phyloP scores from a whole-genome alignment of 129 eudicot genomes.

The Flaveria ramosissima region DNA sequence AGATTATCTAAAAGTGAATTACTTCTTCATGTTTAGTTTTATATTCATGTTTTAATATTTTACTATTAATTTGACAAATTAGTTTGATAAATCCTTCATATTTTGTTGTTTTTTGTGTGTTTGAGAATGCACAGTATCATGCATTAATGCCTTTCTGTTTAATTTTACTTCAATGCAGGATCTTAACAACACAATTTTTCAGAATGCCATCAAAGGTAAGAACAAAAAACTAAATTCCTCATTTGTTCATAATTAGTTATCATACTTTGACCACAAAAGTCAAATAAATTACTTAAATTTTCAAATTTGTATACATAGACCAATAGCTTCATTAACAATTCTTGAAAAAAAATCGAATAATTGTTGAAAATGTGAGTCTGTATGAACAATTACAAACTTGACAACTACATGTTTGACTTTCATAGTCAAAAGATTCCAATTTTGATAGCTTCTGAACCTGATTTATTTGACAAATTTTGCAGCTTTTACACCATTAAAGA shows the following conservation, averaged over 20 bases:
- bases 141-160: conserved; percentile 3
- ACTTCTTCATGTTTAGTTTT: conserved; percentile 12
- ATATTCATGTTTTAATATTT: not conserved
- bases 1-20: not conserved
- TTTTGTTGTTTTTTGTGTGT: conserved; percentile 24
- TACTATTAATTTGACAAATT: conserved; percentile 13
- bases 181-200: conserved; percentile 57
- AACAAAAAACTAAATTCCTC: not conserved
- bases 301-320: not conserved
- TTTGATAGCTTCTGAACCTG: conserved; percentile 21
- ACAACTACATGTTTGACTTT: conserved; percentile 15
- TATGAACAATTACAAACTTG: conserved; percentile 9
- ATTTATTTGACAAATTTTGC: conserved; percentile 35
- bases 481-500: conserved; percentile 88
- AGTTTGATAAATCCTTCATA: conserved; percentile 14
- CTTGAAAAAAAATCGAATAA: too few relatives aligned
- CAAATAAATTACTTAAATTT: conserved; percentile 9
- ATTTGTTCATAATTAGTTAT: not conserved
- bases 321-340: not conserved
- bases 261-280: conserved; percentile 16
- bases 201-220: conserved; percentile 79
- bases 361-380: not conserved
- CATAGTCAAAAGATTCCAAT: conserved; percentile 10
- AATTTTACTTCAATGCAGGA: conserved; percentile 61
- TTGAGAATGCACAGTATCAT: not conserved